Percentiles rank a stretch among this genome's conserved stretches.
phyloP scores from a whole-genome alignment of 2,329 filamentous ascomycete genomes.

The Rutstroemia sp. region DNA sequence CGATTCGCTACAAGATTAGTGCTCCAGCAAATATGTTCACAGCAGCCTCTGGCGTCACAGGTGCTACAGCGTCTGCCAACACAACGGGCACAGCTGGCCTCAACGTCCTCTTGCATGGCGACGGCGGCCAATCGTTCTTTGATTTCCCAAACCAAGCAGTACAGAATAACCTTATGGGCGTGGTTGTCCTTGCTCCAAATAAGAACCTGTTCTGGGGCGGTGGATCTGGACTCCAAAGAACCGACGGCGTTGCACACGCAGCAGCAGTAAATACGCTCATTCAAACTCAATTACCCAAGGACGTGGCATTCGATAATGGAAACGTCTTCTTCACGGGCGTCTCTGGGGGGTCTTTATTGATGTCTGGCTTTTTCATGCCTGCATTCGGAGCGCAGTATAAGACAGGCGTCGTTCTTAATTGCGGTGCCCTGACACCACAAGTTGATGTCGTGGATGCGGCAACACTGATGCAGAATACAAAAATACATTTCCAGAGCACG shows the following conservation, averaged over 20 bases:
- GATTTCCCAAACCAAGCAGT: conserved; percentile 72
- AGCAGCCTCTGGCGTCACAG: conserved; percentile 40
- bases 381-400: conserved; percentile 33
- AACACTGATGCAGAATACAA: conserved; percentile 38
- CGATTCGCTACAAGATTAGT: conserved; percentile 48
- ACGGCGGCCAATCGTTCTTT: conserved; percentile 60
- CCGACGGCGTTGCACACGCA: conserved; percentile 48
- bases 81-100: conserved; percentile 37
- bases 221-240: conserved; percentile 42
- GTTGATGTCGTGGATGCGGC: conserved; percentile 39
- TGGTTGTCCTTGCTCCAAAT: conserved; percentile 58
- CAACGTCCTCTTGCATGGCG: conserved; percentile 52
- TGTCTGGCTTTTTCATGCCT: conserved; percentile 51
- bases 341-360: conserved; percentile 45
- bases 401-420: conserved; percentile 47
- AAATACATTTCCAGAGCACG: conserved; percentile 51
- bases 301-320: conserved; percentile 44
- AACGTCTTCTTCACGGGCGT: conserved; percentile 53
- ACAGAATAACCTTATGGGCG: conserved; percentile 68
- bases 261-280: conserved; percentile 48
- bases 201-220: conserved; percentile 52
- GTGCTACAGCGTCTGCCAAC: conserved; percentile 30
- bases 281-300: conserved; percentile 40
- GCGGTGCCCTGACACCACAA: conserved; percentile 46
- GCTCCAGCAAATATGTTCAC: conserved; percentile 48